These are phyloP conservation scores for Pichia sp. DNA, from an alignment of 1,139 yeast genomes.

Conservation along the genomic window DNA sequence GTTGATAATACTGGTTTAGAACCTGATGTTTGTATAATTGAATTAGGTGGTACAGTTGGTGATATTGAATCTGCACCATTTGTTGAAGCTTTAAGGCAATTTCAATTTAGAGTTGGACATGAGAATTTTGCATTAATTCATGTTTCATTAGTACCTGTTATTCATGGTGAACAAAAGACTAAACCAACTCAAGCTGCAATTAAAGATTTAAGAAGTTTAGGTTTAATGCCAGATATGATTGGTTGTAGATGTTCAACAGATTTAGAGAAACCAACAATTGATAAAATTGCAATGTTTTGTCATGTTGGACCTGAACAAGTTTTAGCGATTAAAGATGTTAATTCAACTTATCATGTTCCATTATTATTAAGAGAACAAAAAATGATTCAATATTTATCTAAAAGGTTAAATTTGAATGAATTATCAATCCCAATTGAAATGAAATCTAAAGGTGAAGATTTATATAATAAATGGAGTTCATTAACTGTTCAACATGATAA, in stretches of 20 bases:
- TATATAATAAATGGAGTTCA: slow-evolving; percentile 72
- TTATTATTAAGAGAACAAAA: slow-evolving; percentile 81
- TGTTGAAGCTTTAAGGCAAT: slow-evolving; percentile 97
- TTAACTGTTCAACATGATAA: slow-evolving; percentile 74
- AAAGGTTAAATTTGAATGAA: slow-evolving; percentile 58
- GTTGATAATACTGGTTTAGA: slow-evolving; percentile 87
- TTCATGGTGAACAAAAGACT: slow-evolving; percentile 97
- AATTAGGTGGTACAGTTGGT: slow-evolving; percentile 98
- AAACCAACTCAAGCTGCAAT: slow-evolving; percentile 99
- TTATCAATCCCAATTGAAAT: slow-evolving; percentile 48
- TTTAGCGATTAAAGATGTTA: slow-evolving; percentile 92
- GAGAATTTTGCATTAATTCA: slow-evolving; percentile 94
- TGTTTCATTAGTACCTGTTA: slow-evolving; percentile 94
- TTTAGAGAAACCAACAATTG: slow-evolving; percentile 76
- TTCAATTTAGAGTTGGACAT: slow-evolving; percentile 91
- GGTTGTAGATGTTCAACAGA: slow-evolving; percentile 93
- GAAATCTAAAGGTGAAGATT: slow-evolving; percentile 52
- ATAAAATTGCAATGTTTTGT: slow-evolving; percentile 97
- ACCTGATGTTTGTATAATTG: slow-evolving; percentile 92
- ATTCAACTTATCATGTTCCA: slow-evolving; percentile 96
- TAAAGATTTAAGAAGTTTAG: slow-evolving; percentile 89
- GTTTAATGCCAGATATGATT: slow-evolving; percentile 92
- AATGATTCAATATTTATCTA: slow-evolving; percentile 65
- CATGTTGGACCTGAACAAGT: slow-evolving; percentile 98
- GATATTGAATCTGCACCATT: slow-evolving; percentile 98